A percentile compares a stretch with the other conserved stretches of the same genome.
Conservation (phyloP, 176 grass and related monocot genomes). For the Ampelocalamus luodianensis region DNA sequence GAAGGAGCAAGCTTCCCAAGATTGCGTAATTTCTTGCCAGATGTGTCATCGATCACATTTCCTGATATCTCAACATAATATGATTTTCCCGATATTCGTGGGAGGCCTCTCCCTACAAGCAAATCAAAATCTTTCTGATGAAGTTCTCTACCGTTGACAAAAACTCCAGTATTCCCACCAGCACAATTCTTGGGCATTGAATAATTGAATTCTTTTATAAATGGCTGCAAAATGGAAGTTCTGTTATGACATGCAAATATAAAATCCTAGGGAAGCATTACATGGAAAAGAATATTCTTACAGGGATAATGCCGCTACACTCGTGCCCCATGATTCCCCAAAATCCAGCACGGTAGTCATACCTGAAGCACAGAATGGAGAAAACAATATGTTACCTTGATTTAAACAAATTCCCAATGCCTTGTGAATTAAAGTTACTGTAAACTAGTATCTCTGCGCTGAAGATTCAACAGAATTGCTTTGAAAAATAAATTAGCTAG, state of each 20-base stretch:
- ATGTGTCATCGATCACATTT: conserved; percentile 62
- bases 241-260: conserved; percentile 1
- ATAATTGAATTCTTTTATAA: conserved; percentile 88
- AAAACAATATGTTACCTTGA: conserved; percentile 30
- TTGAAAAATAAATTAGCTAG: neutral
- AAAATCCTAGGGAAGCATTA: neutral
- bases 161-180: conserved; percentile 66
- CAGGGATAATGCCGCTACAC: conserved; percentile 91
- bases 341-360: conserved; percentile 94
- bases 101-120: conserved; percentile 76
- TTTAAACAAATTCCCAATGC: conserved; percentile 13
- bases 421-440: neutral
- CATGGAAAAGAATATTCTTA: conserved; percentile 49
- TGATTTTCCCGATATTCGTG: conserved; percentile 52
- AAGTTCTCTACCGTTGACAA: conserved; percentile 92
- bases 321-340: conserved; percentile 83
- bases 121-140: conserved; percentile 89
- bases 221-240: conserved; percentile 59
- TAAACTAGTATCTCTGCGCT: neutral
- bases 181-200: conserved; percentile 66
- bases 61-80: conserved; percentile 85
- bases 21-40: conserved; percentile 60
- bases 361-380: conserved; percentile 56
- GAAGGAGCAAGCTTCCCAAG: conserved; percentile 93
- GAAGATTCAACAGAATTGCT: neutral